These are phyloP conservation scores for Microcyclosporella mali DNA, from an alignment of 2,329 filamentous ascomycete species.

Conservation along the genomic window DNA sequence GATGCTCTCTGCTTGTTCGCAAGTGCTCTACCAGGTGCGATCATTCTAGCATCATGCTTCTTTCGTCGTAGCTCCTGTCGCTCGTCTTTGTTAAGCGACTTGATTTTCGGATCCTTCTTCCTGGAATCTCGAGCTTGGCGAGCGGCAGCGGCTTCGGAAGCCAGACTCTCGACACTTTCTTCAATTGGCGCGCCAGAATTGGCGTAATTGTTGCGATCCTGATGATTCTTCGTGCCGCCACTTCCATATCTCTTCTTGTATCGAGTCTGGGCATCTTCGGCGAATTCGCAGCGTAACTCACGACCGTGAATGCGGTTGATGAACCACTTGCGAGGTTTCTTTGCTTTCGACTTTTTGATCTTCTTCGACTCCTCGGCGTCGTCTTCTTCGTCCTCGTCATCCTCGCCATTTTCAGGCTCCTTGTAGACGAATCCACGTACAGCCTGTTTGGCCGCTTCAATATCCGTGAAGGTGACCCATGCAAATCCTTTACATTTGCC, in stretches of 20 bases:
- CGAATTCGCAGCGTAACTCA: conserved; percentile 80
- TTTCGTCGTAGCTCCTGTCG: conserved; percentile 32
- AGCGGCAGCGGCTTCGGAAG: conserved; percentile 13
- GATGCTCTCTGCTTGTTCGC: conserved; percentile 57
- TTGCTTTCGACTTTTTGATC: conserved; percentile 37
- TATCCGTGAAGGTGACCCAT: conserved; percentile 84
- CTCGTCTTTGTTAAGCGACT: conserved; percentile 29
- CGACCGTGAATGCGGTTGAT: conserved; percentile 78
- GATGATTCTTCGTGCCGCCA: conserved; percentile 30
- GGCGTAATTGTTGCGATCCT: conserved; percentile 11
- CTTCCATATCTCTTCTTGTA: conserved; percentile 95
- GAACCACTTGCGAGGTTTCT: conserved; percentile 61
- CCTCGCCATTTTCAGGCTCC: conserved; percentile 49
- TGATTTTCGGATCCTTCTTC: conserved; percentile 22
- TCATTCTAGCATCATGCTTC: conserved; percentile 39
- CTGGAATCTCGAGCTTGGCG: conserved; percentile 17
- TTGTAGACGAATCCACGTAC: conserved; percentile 75
- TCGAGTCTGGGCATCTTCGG: conserved; percentile 78
- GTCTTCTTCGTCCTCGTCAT: conserved; percentile 44
- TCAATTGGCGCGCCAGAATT: conserved; percentile 15
- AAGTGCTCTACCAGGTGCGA: conserved; percentile 40
- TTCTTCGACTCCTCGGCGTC: conserved; percentile 32
- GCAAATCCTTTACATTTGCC: conserved; percentile 98
- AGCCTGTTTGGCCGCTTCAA: conserved; percentile 66
- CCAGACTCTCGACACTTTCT: conserved; percentile 15